phyloP scores from a whole-genome alignment of 768 basidiomycete genomes.

The Tylopilus vinaceipallidus region DNA sequence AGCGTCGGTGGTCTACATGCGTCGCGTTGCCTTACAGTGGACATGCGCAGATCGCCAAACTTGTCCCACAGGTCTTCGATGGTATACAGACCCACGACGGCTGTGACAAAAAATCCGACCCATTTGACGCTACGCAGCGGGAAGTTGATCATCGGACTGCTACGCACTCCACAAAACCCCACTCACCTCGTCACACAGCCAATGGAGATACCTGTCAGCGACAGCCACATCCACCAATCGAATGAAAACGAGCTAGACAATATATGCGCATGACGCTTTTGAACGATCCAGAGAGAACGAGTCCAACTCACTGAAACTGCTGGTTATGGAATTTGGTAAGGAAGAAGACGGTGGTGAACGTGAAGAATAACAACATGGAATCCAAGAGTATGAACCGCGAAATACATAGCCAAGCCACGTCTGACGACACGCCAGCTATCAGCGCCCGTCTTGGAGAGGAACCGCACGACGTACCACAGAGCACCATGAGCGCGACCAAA shows the following conservation, averaged over 20 bases:
- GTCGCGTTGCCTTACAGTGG: conserved; percentile 58
- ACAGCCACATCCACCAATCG: conserved; percentile 98
- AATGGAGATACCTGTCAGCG: conserved; percentile 91
- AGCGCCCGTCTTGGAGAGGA: background rate
- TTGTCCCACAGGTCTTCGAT: conserved; percentile 99
- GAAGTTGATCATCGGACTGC: background rate
- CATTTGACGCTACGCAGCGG: conserved; percentile 76
- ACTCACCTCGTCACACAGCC: conserved; percentile 88
- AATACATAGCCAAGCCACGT: conserved; percentile 95
- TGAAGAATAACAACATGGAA: conserved; percentile 99
- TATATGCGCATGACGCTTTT: conserved; percentile 2
- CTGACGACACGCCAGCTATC: conserved; percentile 38
- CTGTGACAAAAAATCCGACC: conserved; percentile 94
- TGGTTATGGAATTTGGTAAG: conserved; percentile 97
- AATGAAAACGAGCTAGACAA: conserved; percentile 76
- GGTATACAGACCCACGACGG: conserved; percentile 93
- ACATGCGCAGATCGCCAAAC: conserved; percentile 93
- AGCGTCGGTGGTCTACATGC: background rate
- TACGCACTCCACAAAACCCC: background rate
- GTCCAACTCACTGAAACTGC: conserved; percentile 74
- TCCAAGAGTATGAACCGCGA: conserved; percentile 97
- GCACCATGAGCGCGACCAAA: conserved; percentile 89
- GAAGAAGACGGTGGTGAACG: conserved; percentile 93
- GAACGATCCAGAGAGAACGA: background rate
- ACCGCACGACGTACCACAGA: conserved; percentile 62